phyloP scores from a whole-genome alignment of 768 basidiomycete species.

The Cyathus striatus region DNA sequence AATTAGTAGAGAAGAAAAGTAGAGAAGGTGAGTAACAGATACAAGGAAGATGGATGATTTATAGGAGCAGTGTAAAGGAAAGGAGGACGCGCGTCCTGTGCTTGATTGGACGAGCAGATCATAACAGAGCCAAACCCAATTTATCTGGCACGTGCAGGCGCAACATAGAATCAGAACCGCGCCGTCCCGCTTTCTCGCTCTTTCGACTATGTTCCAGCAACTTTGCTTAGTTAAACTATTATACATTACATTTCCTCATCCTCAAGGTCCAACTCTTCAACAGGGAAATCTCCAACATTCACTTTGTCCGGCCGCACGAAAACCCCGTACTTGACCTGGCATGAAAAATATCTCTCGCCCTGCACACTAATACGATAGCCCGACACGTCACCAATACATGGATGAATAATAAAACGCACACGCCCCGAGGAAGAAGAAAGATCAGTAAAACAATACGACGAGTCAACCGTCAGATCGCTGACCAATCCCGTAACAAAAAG shows the following conservation, averaged over 20 bases:
- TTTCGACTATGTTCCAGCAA: conserved; percentile 27
- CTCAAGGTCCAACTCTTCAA: conserved; percentile 71
- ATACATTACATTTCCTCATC: conserved; percentile 79
- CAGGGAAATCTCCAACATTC: conserved; percentile 80
- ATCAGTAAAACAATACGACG: background rate
- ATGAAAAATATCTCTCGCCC: conserved; percentile 82
- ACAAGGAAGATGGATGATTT: conserved; percentile 19
- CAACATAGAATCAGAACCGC: too few relatives aligned
- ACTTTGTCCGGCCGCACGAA: conserved; percentile 86
- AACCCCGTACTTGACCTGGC: conserved; percentile 70
- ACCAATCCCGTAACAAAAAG: background rate
- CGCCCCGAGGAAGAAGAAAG: background rate
- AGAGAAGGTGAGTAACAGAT: conserved; percentile 13
- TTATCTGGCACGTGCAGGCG: conserved; percentile 28
- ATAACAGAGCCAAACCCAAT: conserved; percentile 27
- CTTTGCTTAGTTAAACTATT: too few relatives aligned
- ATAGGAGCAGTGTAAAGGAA: too few relatives aligned
- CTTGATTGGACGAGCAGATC: conserved; percentile 11
- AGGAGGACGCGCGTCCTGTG: conserved; percentile 36
- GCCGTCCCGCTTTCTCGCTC: conserved; percentile 19
- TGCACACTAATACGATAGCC: too few relatives aligned
- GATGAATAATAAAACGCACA: background rate
- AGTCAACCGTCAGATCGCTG: too few relatives aligned
- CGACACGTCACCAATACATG: too few relatives aligned
- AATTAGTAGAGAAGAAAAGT: conserved; percentile 14